Base-by-base conservation (phyloP, 2,329 filamentous ascomycete species). In the Xylariaceae sp. region DNA sequence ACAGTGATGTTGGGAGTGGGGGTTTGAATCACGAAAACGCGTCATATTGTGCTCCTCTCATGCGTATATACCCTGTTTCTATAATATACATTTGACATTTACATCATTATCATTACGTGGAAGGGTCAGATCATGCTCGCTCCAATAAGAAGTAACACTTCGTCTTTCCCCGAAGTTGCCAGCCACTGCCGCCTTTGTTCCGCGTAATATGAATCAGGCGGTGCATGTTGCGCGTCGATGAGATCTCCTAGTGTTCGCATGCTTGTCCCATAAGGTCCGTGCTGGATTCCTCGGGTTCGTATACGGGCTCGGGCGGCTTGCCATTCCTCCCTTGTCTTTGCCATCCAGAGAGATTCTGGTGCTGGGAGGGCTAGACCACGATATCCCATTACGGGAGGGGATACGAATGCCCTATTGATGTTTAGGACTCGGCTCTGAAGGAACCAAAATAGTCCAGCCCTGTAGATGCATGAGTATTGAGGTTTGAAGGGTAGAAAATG, bases 361-460 rank as follows among this genome's bases (percentile, higher is more conserved):
- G 43, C 50, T 11, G 60, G 60, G 7, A 63, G 56, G n/a, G 60
- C 51, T 4, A 63, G 50, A 2, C 53, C 48, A 17, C 58, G 61
- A 41, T 51, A 63, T n/a, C 56, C 55, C 12, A 49, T 46, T 10
- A 65, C 36, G 13, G 54, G 59, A n/a, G 55, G 45, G 31, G 59
- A 63, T 14, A 43, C 45, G 14, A 53, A 39, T 14, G 56, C 61
- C 40, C 55, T 58, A 9, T 53, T 53, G 0, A 65, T 41, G 48
- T 62, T 54, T 28, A 63, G 54, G 4, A 63, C 57, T 19, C 62
- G 60, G 34, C 61, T 63, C 2, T 55, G 31, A 14, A 62, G 45
- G 39, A 65, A 63, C 60, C 60, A 65, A n/a, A 55, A 56, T n/a
- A 60, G 12, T 1, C 59, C 57, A n/a, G 44, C 53, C 13, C 62